Evolutionary conservation across 1,139 yeast genomes (phyloP).

Genomic region (Eremothecium coryli): DNA sequence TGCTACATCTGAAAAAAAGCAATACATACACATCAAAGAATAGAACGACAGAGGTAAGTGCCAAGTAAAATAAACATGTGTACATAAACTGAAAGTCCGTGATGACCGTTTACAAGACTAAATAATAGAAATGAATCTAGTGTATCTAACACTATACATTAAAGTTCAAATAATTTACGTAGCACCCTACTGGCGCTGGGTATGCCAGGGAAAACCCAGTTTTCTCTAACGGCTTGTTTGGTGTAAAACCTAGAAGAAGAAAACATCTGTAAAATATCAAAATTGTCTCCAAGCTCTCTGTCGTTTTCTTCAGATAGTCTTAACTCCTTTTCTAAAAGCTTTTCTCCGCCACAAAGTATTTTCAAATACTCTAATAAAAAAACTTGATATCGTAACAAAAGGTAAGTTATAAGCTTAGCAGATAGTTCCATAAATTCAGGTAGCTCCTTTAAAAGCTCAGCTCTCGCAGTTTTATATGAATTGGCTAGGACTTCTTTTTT

Average conservation of each 20-base stretch:
- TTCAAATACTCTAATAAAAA: conserved; percentile 26
- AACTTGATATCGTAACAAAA: conserved; percentile 21
- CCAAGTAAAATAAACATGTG: no score
- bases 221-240: conserved; percentile 27
- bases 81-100: no score
- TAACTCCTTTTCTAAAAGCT: conserved; percentile 20
- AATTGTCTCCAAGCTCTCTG: conserved; percentile 25
- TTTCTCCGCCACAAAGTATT: conserved; percentile 26
- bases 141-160: conserved; percentile 1
- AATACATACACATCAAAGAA: no score
- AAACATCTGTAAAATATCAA: conserved; percentile 32
- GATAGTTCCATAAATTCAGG: conserved; percentile 24
- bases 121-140: neutral
- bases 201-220: conserved; percentile 19
- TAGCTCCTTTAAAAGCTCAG: conserved; percentile 26
- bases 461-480: conserved; percentile 26
- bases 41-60: no score
- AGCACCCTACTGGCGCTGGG: conserved; percentile 27
- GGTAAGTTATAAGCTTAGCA: conserved; percentile 13
- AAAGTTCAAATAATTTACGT: conserved; percentile 30
- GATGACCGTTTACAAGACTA: no score
- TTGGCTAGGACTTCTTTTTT: conserved; percentile 25
- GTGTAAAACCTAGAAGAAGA: conserved; percentile 25
- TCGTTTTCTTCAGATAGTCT: conserved; percentile 12
- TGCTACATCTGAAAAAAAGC: no score